Conservation (phyloP, 169 alveolate genomes). For the Eimeria maxima region DNA sequence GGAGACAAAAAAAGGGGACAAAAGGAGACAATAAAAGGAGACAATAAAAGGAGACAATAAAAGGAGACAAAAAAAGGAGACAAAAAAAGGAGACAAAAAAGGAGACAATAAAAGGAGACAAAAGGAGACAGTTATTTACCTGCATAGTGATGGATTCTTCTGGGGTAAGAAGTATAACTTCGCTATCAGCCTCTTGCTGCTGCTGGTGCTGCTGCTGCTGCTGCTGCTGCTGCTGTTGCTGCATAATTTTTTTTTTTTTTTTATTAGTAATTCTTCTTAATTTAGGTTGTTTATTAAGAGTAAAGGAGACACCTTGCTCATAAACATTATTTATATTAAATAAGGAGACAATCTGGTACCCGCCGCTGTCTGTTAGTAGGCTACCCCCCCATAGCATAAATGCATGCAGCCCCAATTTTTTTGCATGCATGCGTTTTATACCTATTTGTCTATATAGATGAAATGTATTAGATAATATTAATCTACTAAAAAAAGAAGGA, state of each 20-base stretch:
- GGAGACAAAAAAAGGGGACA: constrained; percentile 1
- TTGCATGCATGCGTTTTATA: constrained; percentile 92
- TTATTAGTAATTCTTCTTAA: neutral
- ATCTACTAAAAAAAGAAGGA: constrained; percentile 83
- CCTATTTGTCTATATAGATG: constrained; percentile 98
- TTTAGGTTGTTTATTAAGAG: neutral
- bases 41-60: too few species aligned
- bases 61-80: neutral
- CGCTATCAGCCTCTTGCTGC: constrained; percentile 1
- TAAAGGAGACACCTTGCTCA: neutral
- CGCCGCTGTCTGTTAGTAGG: constrained; percentile 98
- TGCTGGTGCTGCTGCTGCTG: constrained; percentile 36
- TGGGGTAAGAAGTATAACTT: neutral
- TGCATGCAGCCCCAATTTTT: constrained; percentile 95
- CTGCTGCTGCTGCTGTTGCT: constrained; percentile 15
- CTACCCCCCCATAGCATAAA: constrained; percentile 96
- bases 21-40: neutral
- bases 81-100: neutral
- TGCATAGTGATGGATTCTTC: constrained; percentile 20
- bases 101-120: neutral
- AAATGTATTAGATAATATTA: constrained; percentile 97
- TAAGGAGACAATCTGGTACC: neutral
- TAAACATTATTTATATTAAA: neutral
- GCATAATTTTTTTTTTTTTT: neutral
- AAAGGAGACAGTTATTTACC: neutral